These are phyloP conservation scores for Dalbergia cochinchinensis DNA, from an alignment of 306 rosid genomes.

Conservation along the genomic window DNA sequence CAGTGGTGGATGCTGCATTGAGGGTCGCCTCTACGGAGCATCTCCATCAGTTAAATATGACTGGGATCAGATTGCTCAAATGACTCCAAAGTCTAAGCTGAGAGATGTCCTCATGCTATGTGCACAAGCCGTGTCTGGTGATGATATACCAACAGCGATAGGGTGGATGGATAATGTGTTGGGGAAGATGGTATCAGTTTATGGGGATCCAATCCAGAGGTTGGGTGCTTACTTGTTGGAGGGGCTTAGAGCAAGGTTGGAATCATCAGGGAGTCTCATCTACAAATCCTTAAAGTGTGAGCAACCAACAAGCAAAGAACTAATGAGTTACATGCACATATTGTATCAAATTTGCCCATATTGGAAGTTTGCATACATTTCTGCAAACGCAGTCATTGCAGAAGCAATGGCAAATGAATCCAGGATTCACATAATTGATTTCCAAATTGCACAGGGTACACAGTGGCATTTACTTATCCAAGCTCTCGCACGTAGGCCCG, in stretches of 20 bases:
- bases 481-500: conserved; percentile 66
- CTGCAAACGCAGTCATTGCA: conserved; percentile 71
- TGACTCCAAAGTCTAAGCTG: conserved; percentile 54
- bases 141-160: conserved; percentile 58
- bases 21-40: conserved; percentile 44
- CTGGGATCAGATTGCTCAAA: conserved; percentile 55
- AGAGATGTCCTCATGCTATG: conserved; percentile 59
- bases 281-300: conserved; percentile 82
- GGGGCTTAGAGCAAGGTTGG: conserved; percentile 89
- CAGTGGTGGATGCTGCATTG: conserved; percentile 57
- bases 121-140: conserved; percentile 67
- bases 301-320: conserved; percentile 79
- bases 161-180: conserved; percentile 65
- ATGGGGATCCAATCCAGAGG: conserved; percentile 81
- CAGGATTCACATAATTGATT: conserved; percentile 83
- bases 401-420: conserved; percentile 78
- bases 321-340: conserved; percentile 81
- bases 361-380: conserved; percentile 75
- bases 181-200: conserved; percentile 81
- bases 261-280: conserved; percentile 76
- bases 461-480: conserved; percentile 73
- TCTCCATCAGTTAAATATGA: conserved; percentile 44
- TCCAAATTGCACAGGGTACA: conserved; percentile 92
- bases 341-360: conserved; percentile 78
- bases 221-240: conserved; percentile 93